Base-by-base conservation (phyloP, 2,329 filamentous ascomycete genomes). In the Ilyonectria destructans region DNA sequence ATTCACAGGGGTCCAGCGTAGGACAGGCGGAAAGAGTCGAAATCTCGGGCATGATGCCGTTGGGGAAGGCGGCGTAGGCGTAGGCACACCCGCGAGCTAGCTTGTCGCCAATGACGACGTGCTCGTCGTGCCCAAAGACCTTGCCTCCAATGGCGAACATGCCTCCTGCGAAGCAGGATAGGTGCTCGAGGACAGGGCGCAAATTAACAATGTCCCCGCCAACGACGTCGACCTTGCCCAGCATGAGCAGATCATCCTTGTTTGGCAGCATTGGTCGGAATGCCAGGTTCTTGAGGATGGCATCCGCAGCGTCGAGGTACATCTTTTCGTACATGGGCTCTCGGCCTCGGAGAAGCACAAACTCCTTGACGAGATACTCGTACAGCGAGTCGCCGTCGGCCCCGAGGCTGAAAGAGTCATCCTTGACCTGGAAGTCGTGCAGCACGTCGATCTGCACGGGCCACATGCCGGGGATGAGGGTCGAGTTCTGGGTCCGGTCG, bases 341-440 rank as follows among this genome's bases (percentile, higher is more conserved):
- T 1, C 73, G 64, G 6, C 92, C 92, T n/a, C 90, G 89, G 0
- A 93, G 83, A 1, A 94, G 83, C 23, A 92, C 81, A 72, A 91
- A 86, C 76, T 92, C 85, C 77, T 94, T 83, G 2, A 88, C 85
- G 69, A 93, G 87, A 75, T 95, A 95, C 74, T 90, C 88, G 67
- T 89, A 90, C 0, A 88, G 78, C 8, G 87, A 88, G 71, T 90
- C 88, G 4, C 86, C 83, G 80, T 87, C 86, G 13, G 84, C 87
- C 13, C 87, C 88, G 40, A 79, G 78, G 54, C 74, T 75, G 69
- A 85, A 89, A 0, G 58, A 77, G 13, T 81, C 79, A n/a, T 67
- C 70, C 82, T 77, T 87, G 4, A 69, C 61, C 6, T 49, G n/a
- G 29, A 76, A 76, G 0, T 69, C 72, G 0, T 71, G 62, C 21